Conservation (phyloP, 139 green algal genomes). For the Chlorella sp. region DNA sequence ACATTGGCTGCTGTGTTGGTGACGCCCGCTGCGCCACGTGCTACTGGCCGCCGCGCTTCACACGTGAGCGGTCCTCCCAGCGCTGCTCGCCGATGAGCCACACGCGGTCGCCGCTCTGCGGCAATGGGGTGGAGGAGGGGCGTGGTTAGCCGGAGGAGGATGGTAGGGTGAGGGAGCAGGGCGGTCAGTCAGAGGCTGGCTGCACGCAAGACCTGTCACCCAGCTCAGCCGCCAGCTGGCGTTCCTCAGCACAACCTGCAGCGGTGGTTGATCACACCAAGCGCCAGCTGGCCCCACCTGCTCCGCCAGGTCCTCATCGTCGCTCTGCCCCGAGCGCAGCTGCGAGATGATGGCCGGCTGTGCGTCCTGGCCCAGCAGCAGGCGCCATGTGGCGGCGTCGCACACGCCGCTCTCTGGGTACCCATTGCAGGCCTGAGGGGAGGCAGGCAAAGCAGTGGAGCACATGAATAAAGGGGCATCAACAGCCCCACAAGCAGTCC, state of each 20-base stretch:
- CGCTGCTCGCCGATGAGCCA: slow-evolving; percentile 87
- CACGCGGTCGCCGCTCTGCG: slow-evolving; percentile 49
- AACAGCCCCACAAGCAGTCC: too few species aligned
- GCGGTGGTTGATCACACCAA: too few species aligned
- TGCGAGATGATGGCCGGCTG: slow-evolving; percentile 56
- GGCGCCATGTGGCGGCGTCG: slow-evolving; percentile 70
- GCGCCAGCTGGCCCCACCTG: slow-evolving; percentile 32
- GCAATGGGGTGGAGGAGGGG: slow-evolving; percentile 47
- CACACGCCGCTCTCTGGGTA: slow-evolving; percentile 79
- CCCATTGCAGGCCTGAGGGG: slow-evolving; percentile 60
- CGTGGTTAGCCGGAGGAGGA: too few species aligned
- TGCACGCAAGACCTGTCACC: too few species aligned
- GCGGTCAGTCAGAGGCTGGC: too few species aligned
- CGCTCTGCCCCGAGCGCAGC: slow-evolving; percentile 49
- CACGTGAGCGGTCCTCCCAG: slow-evolving; percentile 58
- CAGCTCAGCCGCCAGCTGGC: too few species aligned
- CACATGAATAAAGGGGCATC: too few species aligned
- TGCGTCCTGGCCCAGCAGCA: slow-evolving; percentile 67
- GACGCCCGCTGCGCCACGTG: too few species aligned
- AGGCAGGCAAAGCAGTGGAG: background rate
- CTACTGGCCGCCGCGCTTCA: slow-evolving; percentile 16
- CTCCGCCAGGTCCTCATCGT: slow-evolving; percentile 68
- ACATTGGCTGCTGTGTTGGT: too few species aligned
- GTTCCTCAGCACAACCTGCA: too few species aligned
- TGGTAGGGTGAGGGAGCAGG: too few species aligned